Conservation (phyloP, 2,329 filamentous ascomycete genomes). For the Xylaria sp. region DNA sequence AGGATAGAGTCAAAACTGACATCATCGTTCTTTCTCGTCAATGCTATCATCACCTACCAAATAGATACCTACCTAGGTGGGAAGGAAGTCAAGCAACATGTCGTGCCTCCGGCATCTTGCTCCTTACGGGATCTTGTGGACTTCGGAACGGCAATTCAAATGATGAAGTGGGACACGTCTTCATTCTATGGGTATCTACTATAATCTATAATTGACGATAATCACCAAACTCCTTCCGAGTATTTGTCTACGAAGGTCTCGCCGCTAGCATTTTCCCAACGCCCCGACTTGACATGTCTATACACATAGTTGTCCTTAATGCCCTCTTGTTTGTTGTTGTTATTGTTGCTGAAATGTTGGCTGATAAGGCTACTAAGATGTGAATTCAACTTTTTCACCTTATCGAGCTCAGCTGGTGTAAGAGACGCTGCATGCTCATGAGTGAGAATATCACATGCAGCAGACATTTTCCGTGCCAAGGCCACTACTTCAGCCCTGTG, state of each 20-base stretch:
- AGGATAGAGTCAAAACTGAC: neutral
- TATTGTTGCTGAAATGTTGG: slow-evolving; percentile 30
- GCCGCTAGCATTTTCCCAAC: neutral
- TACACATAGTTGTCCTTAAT: neutral
- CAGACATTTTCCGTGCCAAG: slow-evolving; percentile 41
- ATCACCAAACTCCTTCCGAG: neutral
- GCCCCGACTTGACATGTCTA: neutral
- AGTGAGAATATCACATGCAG: slow-evolving; percentile 37
- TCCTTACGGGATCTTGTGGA: neutral
- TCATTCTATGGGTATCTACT: slow-evolving; percentile 7
- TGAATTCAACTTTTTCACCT: slow-evolving; percentile 32
- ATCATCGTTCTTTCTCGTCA: slow-evolving; percentile 1
- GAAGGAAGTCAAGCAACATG: too few relatives aligned
- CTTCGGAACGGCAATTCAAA: neutral
- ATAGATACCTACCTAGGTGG: too few relatives aligned
- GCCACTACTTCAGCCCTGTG: slow-evolving; percentile 33
- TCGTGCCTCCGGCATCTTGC: neutral
- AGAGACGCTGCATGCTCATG: slow-evolving; percentile 25
- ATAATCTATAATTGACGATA: neutral
- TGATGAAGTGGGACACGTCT: slow-evolving; percentile 13
- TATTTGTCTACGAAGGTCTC: neutral
- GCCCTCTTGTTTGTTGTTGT: neutral
- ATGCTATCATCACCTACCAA: neutral
- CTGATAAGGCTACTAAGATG: slow-evolving; percentile 35
- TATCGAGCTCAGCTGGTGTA: slow-evolving; percentile 1